These are phyloP conservation scores for Apiotrichum montevideense DNA, from an alignment of 1,284 basidiomycete genomes.

Conservation along the genomic window DNA sequence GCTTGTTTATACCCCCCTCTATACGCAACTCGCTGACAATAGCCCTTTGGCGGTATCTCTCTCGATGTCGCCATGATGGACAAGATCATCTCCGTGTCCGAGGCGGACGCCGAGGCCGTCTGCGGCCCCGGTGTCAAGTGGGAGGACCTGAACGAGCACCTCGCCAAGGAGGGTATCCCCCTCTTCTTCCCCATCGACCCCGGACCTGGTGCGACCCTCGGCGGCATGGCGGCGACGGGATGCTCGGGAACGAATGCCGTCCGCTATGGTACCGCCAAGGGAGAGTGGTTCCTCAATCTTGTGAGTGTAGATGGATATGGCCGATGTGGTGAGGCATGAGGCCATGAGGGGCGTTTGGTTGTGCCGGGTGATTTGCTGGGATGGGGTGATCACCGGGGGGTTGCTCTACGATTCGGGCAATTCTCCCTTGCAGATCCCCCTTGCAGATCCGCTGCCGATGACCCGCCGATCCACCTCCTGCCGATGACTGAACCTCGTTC, in stretches of 20 bases:
- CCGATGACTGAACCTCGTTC: no score
- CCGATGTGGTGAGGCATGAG: no score
- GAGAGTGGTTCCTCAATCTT: conserved; percentile 75
- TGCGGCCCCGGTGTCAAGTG: conserved; percentile 79
- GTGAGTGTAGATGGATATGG: conserved; percentile 46
- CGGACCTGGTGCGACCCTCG: conserved; percentile 64
- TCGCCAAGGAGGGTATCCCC: conserved; percentile 64
- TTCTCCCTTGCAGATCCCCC: no score
- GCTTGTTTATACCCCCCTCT: no score
- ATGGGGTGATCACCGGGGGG: no score
- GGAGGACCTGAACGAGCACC: conserved; percentile 74
- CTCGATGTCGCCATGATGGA: conserved; percentile 83
- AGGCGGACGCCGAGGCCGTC: conserved; percentile 70
- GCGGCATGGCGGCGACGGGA: conserved; percentile 84
- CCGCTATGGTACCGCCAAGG: conserved; percentile 76
- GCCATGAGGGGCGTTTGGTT: no score
- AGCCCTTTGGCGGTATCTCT: conserved; percentile 65
- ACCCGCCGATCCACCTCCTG: no score
- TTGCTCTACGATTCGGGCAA: no score
- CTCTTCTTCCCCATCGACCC: conserved; percentile 90
- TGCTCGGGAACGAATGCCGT: conserved; percentile 69
- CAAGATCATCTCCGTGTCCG: conserved; percentile 58
- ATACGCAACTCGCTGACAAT: not conserved
- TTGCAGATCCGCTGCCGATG: no score
- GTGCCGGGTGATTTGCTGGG: no score